Conservation (phyloP, 129 eudicot genomes). For the Oenanthe sinensis region DNA sequence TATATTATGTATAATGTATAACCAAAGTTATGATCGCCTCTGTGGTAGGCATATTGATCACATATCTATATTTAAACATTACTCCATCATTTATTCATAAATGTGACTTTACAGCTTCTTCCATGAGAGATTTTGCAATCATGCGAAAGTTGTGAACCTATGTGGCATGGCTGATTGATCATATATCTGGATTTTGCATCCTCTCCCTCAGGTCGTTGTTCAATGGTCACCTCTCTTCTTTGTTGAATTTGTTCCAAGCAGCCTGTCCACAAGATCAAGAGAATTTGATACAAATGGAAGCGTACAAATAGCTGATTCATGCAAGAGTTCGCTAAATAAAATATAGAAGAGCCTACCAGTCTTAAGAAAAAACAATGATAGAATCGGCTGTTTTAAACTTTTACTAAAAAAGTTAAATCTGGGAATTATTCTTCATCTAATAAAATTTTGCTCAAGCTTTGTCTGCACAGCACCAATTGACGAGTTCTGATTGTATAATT, state of each 20-base stretch:
- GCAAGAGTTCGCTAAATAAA: not conserved
- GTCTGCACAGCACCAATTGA: not conserved
- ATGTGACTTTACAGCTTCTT: not conserved
- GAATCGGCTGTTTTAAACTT: not conserved
- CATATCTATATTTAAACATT: not conserved
- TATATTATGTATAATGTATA: not conserved
- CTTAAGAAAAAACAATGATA: not conserved
- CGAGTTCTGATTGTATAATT: not conserved
- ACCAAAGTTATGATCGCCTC: not conserved
- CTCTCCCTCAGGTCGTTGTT: not conserved
- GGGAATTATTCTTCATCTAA: not conserved
- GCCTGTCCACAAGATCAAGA: conserved; percentile 37
- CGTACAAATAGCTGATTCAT: not conserved
- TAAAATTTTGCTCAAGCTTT: not conserved
- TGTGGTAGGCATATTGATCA: not conserved
- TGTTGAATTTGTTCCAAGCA: conserved; percentile 83
- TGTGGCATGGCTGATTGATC: not conserved
- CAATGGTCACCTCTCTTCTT: conserved; percentile 54
- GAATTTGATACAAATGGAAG: not conserved
- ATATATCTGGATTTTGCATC: not conserved
- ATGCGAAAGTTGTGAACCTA: not conserved
- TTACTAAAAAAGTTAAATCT: not conserved
- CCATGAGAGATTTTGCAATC: not conserved
- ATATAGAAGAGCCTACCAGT: not conserved
- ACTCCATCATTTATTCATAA: not conserved